Evolutionary conservation across 164 flowering plant genomes (phyloP).

Genomic region (Aristolochia californica): DNA sequence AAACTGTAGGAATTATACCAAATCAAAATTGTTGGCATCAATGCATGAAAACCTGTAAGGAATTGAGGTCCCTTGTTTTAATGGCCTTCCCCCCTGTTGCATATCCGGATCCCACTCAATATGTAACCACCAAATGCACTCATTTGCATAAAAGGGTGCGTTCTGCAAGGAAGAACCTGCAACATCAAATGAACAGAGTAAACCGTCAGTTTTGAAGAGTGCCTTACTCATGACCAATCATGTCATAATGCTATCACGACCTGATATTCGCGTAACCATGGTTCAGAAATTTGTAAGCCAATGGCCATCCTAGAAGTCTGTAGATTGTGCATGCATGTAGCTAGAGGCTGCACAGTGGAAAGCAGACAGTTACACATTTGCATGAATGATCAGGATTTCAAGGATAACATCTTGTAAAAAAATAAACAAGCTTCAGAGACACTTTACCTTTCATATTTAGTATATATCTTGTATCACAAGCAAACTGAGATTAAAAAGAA

Average conservation of each 20-base stretch:
- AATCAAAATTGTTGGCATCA: no score
- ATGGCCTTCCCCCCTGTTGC: constrained; percentile 1
- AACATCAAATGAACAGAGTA: constrained; percentile 1
- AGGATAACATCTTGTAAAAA: no score
- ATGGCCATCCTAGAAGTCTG: constrained; percentile 74
- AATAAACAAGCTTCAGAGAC: no score
- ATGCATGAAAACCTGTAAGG: no score
- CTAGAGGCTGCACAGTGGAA: constrained; percentile 62
- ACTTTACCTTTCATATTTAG: no score
- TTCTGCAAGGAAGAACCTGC: constrained; percentile 96
- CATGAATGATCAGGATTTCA: no score
- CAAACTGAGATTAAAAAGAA: no score
- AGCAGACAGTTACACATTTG: neutral
- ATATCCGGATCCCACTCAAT: constrained; percentile 63
- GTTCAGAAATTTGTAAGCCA: constrained; percentile 79
- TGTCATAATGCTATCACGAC: constrained; percentile 16
- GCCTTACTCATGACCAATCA: neutral
- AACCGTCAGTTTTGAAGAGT: neutral
- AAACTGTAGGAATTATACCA: no score
- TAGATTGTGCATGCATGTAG: constrained; percentile 85
- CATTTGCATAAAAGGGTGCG: constrained; percentile 97
- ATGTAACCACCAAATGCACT: constrained; percentile 89
- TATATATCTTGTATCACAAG: no score
- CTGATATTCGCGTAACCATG: constrained; percentile 98
- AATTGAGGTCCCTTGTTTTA: no score